Conservation (phyloP, 768 basidiomycete species). For the Trametes cingulata region DNA sequence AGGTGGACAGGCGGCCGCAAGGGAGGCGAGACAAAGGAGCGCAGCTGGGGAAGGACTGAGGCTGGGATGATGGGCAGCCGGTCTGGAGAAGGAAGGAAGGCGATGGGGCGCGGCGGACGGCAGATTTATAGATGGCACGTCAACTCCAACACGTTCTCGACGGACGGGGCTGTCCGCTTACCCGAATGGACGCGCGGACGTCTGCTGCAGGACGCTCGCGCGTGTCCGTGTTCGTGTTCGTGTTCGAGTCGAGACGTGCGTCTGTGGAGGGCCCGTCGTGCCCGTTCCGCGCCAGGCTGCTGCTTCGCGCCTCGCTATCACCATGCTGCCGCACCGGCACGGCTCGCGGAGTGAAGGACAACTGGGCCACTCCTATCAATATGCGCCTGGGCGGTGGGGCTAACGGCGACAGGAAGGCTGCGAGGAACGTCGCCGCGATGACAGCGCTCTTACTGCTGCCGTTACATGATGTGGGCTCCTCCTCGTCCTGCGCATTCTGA, state of each 20-base stretch:
- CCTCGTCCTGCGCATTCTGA: neutral
- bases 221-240: too few species aligned
- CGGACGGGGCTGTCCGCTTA: too few species aligned
- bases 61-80: neutral
- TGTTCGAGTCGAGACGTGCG: neutral
- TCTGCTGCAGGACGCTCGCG: too few species aligned
- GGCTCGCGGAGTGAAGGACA: neutral
- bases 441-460: neutral
- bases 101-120: neutral
- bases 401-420: constrained; percentile 13
- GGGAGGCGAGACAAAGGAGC: constrained; percentile 1
- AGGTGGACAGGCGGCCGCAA: constrained; percentile 16
- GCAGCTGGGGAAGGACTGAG: constrained; percentile 1
- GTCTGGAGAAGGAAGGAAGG: neutral
- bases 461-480: neutral
- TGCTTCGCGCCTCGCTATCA: constrained; percentile 4
- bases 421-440: neutral
- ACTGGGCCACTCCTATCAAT: neutral
- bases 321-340: neutral
- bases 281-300: neutral
- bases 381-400: constrained; percentile 1
- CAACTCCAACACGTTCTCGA: too few species aligned
- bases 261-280: neutral
- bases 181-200: too few species aligned
- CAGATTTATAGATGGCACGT: constrained; percentile 2